Percentiles rank a stretch among this genome's conserved stretches.
Evolutionary conservation across 2,329 filamentous ascomycete genomes (phyloP).

Genomic region (Westerdykella sp.): DNA sequence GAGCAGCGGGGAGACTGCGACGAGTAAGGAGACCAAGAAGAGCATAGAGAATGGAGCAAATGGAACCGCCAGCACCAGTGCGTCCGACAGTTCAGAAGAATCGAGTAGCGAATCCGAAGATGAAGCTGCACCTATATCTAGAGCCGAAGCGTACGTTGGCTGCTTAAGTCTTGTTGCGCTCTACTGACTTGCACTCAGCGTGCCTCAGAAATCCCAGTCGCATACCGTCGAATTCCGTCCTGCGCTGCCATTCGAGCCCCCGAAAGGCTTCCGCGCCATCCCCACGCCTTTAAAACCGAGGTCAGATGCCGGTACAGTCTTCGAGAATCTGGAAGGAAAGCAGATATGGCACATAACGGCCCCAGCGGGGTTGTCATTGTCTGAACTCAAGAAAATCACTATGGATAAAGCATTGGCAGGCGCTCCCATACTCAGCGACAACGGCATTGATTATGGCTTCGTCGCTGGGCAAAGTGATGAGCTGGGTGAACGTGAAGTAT

Average conservation of each 20-base stretch:
- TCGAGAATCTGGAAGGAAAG: constrained; percentile 60
- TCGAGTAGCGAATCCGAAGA: constrained; percentile 37
- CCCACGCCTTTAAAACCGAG: constrained; percentile 41
- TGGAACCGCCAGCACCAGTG: constrained; percentile 7
- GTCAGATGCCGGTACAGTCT: constrained; percentile 41
- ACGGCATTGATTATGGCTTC: constrained; percentile 58
- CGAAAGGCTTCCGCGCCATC: constrained; percentile 44
- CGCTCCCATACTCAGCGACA: constrained; percentile 54
- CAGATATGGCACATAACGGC: constrained; percentile 77
- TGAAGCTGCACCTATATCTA: constrained; percentile 16
- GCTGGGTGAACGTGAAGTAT: constrained; percentile 52
- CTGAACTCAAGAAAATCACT: constrained; percentile 58
- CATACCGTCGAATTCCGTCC: constrained; percentile 31
- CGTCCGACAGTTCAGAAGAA: constrained; percentile 18
- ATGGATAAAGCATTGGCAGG: constrained; percentile 52
- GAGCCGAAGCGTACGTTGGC: constrained; percentile 14
- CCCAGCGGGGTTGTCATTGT: constrained; percentile 63
- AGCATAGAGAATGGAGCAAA: constrained; percentile 12
- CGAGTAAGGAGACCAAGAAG: not conserved
- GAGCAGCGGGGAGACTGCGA: constrained; percentile 13
- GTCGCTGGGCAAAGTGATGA: constrained; percentile 47
- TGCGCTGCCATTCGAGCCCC: constrained; percentile 32
- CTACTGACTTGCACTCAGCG: constrained; percentile 1
- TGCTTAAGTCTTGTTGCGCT: constrained; percentile 8
- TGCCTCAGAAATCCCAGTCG: constrained; percentile 12